phyloP scores from a whole-genome alignment of 495 filamentous ascomycete genomes.

The Aspergillus carlsbadensis region DNA sequence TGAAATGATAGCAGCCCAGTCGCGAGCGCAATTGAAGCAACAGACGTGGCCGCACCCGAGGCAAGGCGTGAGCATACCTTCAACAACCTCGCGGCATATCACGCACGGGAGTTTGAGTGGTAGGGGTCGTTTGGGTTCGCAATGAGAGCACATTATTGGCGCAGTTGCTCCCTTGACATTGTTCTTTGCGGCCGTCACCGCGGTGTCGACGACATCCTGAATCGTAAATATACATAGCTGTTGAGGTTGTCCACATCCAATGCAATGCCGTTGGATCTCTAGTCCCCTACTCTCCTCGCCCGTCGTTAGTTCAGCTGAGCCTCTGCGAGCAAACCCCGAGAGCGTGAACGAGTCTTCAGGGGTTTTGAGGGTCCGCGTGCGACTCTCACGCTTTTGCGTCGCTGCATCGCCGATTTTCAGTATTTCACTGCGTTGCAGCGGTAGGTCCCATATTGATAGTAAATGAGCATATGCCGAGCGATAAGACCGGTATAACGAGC shows the following conservation, averaged over 20 bases:
- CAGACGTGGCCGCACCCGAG: slow-evolving; percentile 52
- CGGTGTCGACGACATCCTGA: slow-evolving; percentile 17
- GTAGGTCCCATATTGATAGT: slow-evolving; percentile 78
- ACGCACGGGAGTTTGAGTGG: slow-evolving; percentile 43
- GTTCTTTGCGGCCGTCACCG: slow-evolving; percentile 22
- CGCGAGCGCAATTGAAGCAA: slow-evolving; percentile 47
- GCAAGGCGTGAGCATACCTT: slow-evolving; percentile 52
- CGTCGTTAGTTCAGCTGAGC: slow-evolving; percentile 1
- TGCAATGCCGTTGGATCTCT: slow-evolving; percentile 47
- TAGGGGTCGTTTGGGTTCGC: slow-evolving; percentile 39
- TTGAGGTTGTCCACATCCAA: slow-evolving; percentile 40
- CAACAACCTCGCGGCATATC: slow-evolving; percentile 46
- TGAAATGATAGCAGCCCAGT: slow-evolving; percentile 34
- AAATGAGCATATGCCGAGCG: slow-evolving; percentile 79
- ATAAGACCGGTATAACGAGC: slow-evolving; percentile 64
- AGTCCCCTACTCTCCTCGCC: slow-evolving; percentile 27
- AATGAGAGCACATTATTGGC: slow-evolving; percentile 31
- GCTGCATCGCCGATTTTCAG: slow-evolving; percentile 62
- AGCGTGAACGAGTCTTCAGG: slow-evolving; percentile 28
- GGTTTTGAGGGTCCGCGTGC: slow-evolving; percentile 23
- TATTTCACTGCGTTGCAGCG: slow-evolving; percentile 72
- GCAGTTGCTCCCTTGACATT: slow-evolving; percentile 22
- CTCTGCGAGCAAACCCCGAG: slow-evolving; percentile 9
- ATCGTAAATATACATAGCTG: slow-evolving; percentile 41
- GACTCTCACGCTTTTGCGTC: slow-evolving; percentile 16